A percentile compares a stretch with the other conserved stretches of the same genome.
Conservation (phyloP, 352 stramenopile genomes). For the Phytophthora pistaciae region DNA sequence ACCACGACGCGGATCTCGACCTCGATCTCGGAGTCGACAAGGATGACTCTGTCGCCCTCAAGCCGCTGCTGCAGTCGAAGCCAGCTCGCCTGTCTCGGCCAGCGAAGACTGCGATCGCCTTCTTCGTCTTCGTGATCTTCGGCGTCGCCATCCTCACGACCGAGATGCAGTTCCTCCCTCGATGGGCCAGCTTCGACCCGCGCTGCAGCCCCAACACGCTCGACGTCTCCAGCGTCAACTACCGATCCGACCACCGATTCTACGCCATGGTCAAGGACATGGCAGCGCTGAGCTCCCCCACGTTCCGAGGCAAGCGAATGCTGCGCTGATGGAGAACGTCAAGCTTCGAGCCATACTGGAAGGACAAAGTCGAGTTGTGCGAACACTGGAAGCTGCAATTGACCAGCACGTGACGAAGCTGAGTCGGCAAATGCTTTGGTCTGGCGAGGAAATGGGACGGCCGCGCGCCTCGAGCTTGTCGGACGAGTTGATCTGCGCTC, state of each 20-base stretch:
- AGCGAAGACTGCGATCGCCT: conserved; percentile 3
- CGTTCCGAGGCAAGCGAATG: conserved; percentile 30
- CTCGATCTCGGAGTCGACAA: background rate
- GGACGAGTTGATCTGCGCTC: conserved; percentile 31
- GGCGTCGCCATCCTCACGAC: conserved; percentile 6
- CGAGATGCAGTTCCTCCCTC: conserved; percentile 14
- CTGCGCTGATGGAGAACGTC: conserved; percentile 37
- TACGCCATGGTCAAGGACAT: conserved; percentile 20
- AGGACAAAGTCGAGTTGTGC: conserved; percentile 36
- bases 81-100: conserved; percentile 2
- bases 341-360: conserved; percentile 39
- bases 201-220: conserved; percentile 11
- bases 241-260: conserved; percentile 18
- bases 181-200: conserved; percentile 15
- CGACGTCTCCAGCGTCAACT: conserved; percentile 10
- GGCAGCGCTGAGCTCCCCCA: conserved; percentile 9
- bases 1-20: background rate
- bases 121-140: conserved; percentile 4
- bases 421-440: conserved; percentile 20
- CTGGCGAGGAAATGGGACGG: background rate
- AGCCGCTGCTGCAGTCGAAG: background rate
- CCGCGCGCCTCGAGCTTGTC: conserved; percentile 1
- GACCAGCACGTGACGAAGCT: conserved; percentile 40
- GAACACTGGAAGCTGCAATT: conserved; percentile 39
- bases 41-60: background rate